phyloP scores from a whole-genome alignment of 1,284 basidiomycete genomes.

The Apiotrichum laibachii region DNA sequence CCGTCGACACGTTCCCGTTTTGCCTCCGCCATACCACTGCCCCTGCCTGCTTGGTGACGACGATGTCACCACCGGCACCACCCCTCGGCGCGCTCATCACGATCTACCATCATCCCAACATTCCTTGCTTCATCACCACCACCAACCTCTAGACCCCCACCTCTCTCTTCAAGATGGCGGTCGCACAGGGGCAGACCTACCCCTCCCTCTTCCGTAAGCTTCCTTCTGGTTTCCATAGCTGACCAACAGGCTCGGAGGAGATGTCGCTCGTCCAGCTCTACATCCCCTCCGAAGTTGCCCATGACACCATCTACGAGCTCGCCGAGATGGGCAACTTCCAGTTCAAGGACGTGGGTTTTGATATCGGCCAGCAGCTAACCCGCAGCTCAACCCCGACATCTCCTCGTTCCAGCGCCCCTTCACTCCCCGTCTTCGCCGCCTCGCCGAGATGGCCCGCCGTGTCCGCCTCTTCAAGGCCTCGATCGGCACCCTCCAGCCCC shows the following conservation, averaged over 20 bases:
- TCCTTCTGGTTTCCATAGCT: neutral
- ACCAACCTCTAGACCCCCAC: neutral
- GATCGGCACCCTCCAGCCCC: slow-evolving; percentile 69
- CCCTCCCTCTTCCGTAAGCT: slow-evolving; percentile 78
- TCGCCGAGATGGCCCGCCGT: slow-evolving; percentile 94
- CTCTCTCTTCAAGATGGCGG: slow-evolving; percentile 21
- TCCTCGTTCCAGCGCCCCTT: slow-evolving; percentile 99
- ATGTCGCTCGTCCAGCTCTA: slow-evolving; percentile 99
- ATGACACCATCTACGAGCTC: slow-evolving; percentile 91
- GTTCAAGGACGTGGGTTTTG: slow-evolving; percentile 83
- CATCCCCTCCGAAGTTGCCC: slow-evolving; percentile 94
- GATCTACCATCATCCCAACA: neutral
- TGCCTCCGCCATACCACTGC: no score
- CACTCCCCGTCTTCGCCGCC: slow-evolving; percentile 87
- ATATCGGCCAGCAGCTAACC: neutral
- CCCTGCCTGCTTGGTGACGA: no score
- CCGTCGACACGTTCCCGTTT: no score
- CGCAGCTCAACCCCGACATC: slow-evolving; percentile 84
- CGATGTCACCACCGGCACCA: no score
- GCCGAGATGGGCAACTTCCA: slow-evolving; percentile 94
- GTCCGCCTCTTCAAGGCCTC: slow-evolving; percentile 86
- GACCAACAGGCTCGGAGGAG: slow-evolving; percentile 73
- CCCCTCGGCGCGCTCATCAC: neutral
- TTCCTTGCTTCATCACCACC: neutral
- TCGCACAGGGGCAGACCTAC: slow-evolving; percentile 51